These are phyloP conservation scores for Cyclanthera cordifolia DNA, from an alignment of 306 rosid genomes.

Conservation along the genomic window DNA sequence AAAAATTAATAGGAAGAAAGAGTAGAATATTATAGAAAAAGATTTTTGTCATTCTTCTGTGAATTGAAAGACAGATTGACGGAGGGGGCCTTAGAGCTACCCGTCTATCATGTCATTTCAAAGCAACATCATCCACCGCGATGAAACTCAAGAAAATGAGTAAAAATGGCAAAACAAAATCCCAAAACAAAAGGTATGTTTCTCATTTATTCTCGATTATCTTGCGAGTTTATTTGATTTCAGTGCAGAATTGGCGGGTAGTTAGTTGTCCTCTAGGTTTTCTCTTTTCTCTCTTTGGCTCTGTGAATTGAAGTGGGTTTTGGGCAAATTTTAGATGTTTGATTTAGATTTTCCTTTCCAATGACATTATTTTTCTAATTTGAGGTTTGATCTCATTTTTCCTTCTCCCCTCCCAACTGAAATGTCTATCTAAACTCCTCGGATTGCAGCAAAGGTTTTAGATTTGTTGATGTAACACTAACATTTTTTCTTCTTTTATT, in stretches of 20 bases:
- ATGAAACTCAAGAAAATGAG: conserved; percentile 26
- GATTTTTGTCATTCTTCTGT: conserved; percentile 14
- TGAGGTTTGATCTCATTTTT: too few species aligned
- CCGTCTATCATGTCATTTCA: conserved; percentile 38
- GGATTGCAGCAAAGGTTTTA: too few species aligned
- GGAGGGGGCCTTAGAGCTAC: conserved; percentile 16
- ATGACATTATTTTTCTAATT: too few species aligned
- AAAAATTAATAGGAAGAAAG: background rate
- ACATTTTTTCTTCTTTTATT: too few species aligned
- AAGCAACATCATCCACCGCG: conserved; percentile 47
- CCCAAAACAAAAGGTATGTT: background rate
- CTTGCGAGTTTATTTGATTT: background rate
- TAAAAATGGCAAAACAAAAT: background rate
- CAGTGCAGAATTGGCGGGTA: conserved; percentile 1
- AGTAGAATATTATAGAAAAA: background rate
- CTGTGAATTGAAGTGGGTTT: background rate
- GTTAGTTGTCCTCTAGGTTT: background rate
- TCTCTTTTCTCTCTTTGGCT: background rate
- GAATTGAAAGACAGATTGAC: conserved; percentile 13
- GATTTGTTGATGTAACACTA: too few species aligned
- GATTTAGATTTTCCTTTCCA: too few species aligned
- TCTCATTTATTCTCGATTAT: background rate
- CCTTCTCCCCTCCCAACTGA: too few species aligned
- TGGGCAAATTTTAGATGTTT: too few species aligned
- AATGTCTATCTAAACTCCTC: too few species aligned